Base-by-base conservation (phyloP, 768 basidiomycete genomes). In the Termitomyces sp. region DNA sequence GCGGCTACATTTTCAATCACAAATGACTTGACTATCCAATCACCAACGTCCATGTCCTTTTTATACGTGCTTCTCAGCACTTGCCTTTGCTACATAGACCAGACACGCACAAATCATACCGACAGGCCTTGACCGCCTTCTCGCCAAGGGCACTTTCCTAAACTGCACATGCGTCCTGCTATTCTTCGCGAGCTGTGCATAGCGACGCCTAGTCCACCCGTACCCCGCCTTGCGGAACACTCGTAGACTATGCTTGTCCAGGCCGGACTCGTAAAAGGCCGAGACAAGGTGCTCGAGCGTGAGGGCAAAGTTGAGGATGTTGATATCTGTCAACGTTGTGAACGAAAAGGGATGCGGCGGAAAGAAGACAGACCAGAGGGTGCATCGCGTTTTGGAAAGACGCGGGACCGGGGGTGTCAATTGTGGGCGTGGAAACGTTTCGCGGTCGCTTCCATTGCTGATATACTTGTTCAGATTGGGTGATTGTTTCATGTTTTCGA, bases 1-100 rank as follows among this genome's bases (percentile, higher is more conserved):
- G 78, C 75, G 11, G 76, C 77, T 45, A 88, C 80, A 33, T 76
- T 80, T 71, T 88, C 85, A 27, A 90, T 69, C 39, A 78, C 72
- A 53, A 76, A 74, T 20, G 83, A 76, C 20, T 81, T 69, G 6
- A 76, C 75, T 33, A 81, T 66, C 71, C 89, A 88, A 2, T 76
- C 70, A 30, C 67, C 64, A 22, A 80, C 72, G 57, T 78, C 76
- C 33, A 72, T 73, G 66, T 81, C 77, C 6, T 78, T 75, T 74
- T 76, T 78, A n/a, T 57, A 41, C 12, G 27, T 45, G 15, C 9
- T 20, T 9, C 51, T 64, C 37, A 61, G 50, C 18, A 37, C 51
- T 44, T 54, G 50, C 3, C 45, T 2, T 22, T 24, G 6, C 4
- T 22, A 46, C 42, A 58, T 7, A 39, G 41, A 55, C 24, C 55